Evolutionary conservation across 805 yeast species (phyloP), one percentile per base, ranked within the genome.

Genomic region (Wickerhamiella cacticola): DNA sequence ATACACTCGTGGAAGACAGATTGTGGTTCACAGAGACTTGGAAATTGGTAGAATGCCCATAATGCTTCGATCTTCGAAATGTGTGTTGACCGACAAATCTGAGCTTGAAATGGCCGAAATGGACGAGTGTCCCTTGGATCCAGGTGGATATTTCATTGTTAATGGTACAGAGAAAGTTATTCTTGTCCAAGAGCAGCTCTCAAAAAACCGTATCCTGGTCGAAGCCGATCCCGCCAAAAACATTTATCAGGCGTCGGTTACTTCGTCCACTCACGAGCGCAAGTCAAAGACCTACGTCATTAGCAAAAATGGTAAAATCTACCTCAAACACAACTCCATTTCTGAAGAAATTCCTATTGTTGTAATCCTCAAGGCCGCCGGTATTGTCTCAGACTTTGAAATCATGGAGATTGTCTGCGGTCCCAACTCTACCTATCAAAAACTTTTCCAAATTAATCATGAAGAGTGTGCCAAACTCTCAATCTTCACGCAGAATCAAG

Each of bases 21-120:
- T 92, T 63, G 84, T 89, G 56, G 77, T 85, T 71, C 89, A 86
- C 57, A 75, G 82, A 58, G 94, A 86, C 60, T 74, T 92, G 51
- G 96, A 88, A 62, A 89, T 92, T 52, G 99, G 98, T 29, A 76
- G 95, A 60, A 92, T 92, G 96, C 98, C 98, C n/a, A 80, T 92
- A 59, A 92, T 92, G 98, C 72, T 92, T 57, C 74, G 96, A 57
- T 83, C 95, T 22, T 84, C 86, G 62, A 86, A 87, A 63, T 92
- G 98, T 73, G 79, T 85, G 29, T 69, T 92, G 51, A 78, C 78
- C 52, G 94, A 87, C 16, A 78, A 82, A 42, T 71, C 77, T 45
- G 95, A 89, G 59, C 63, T 68, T 25, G 81, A 78, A 56, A 89
- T 92, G 97, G 96, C 98, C 0, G 68, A 68, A 22, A 70, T 83